Evolutionary conservation across 129 eudicot genomes (phyloP).

Genomic region (Flaveria brownii): DNA sequence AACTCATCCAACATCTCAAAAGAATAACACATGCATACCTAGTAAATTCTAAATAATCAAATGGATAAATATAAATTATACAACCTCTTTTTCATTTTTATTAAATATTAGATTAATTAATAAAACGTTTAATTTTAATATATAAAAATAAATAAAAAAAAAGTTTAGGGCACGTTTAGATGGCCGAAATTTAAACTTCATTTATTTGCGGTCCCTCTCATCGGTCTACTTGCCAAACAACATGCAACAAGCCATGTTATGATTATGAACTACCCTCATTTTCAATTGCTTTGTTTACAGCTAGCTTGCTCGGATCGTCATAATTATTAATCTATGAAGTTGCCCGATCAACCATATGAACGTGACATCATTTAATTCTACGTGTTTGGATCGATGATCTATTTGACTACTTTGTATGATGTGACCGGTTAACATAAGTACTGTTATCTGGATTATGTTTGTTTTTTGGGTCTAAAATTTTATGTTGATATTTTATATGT

Average conservation of each 20-base stretch:
- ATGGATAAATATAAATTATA: no score
- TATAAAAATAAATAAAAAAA: no score
- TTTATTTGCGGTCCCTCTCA: conserved; percentile 5
- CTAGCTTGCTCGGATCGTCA: background rate
- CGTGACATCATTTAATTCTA: background rate
- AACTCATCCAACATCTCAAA: no score
- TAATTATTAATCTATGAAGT: background rate
- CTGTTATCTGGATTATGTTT: background rate
- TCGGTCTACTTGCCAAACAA: conserved; percentile 16
- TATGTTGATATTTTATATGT: background rate
- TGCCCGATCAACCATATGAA: background rate
- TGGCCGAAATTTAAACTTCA: background rate
- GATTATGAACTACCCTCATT: background rate
- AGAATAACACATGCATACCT: no score
- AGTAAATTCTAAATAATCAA: no score
- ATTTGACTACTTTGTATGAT: background rate
- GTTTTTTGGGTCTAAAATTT: background rate
- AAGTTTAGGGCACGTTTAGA: no score
- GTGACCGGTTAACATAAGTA: background rate
- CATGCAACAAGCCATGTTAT: conserved; percentile 10
- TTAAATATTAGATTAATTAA: no score
- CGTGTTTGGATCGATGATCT: background rate
- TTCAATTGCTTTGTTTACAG: conserved; percentile 1
- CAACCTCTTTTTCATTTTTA: no score
- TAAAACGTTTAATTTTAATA: no score